These are phyloP conservation scores for Penicillium roqueforti DNA, from an alignment of 495 filamentous ascomycete genomes.

Conservation along the genomic window DNA sequence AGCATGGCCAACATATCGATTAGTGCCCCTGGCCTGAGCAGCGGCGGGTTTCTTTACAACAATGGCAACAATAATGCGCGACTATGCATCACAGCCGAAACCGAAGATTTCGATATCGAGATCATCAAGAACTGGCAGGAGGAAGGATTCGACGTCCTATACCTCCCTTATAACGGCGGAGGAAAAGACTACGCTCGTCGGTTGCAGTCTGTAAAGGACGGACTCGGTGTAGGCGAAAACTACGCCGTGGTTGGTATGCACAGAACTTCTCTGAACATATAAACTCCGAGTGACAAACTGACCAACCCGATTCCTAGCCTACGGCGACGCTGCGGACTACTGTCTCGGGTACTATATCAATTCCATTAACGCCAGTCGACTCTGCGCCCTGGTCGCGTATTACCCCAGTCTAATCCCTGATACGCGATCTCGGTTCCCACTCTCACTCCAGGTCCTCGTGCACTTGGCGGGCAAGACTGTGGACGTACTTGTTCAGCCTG, in stretches of 20 bases:
- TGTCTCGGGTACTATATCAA: slow-evolving; percentile 53
- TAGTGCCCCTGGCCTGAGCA: slow-evolving; percentile 31
- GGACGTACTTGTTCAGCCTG: slow-evolving; percentile 40
- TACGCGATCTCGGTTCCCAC: slow-evolving; percentile 44
- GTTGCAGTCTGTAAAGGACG: slow-evolving; percentile 43
- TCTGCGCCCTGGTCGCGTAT: slow-evolving; percentile 55
- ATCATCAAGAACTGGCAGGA: slow-evolving; percentile 56
- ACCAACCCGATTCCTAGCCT: slow-evolving; percentile 35
- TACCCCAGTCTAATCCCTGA: slow-evolving; percentile 55
- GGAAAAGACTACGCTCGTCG: slow-evolving; percentile 50
- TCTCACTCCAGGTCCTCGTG: slow-evolving; percentile 44
- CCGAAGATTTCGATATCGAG: slow-evolving; percentile 54
- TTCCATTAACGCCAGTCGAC: slow-evolving; percentile 39
- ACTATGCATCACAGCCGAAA: slow-evolving; percentile 62
- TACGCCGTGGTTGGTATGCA: slow-evolving; percentile 47
- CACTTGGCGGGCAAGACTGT: slow-evolving; percentile 53
- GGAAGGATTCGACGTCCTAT: slow-evolving; percentile 64
- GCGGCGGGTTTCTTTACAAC: slow-evolving; percentile 41
- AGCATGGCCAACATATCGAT: slow-evolving; percentile 40
- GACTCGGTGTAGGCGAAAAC: slow-evolving; percentile 45
- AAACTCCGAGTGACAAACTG: neutral
- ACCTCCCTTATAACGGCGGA: slow-evolving; percentile 52
- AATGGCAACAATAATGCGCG: slow-evolving; percentile 45
- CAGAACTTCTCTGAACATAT: neutral
- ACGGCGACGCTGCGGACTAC: slow-evolving; percentile 54